Evolutionary conservation across 2,329 filamentous ascomycete genomes (phyloP), one percentile per base, ranked within the genome.

Genomic region (Fusarium nisikadoi): DNA sequence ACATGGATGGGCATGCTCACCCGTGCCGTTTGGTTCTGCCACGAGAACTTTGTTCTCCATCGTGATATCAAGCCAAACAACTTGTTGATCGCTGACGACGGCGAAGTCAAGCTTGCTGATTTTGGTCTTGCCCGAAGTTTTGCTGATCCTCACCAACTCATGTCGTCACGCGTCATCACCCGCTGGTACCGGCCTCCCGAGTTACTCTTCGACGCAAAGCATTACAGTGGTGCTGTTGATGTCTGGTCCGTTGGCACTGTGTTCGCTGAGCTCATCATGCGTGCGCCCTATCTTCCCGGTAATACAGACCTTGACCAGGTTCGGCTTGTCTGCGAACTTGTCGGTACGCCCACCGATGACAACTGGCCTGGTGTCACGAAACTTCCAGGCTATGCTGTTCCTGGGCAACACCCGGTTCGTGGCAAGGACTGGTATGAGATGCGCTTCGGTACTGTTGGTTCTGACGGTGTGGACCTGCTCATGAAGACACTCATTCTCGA

Each of bases 61-160:
- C 93, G 96, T 76, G 96, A 99, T 85, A 98, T 99, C 86, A 99
- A 99, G 84, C 95, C 95, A 52, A 98, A 98, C 88, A 99, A 99
- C 84, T 85, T 98, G 82, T 87, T 99, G 66, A 97, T 99, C 76
- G 94, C 94, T 27, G 93, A 94, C 45, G 93, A 97, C 79, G 95
- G 96, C 53, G 93, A 95, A 78, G 90, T 99, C 79, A 98, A 98
- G 81, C 89, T 99, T 55, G 96, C 95, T 39, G 96, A 99, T 92
- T 99, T 99, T 77, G 96, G 96, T 87, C 90, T 99, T 38, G 96
- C 96, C 10, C 88, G 96, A 70, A 90, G 88, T 68, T 98, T 98
- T 80, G 92, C 94, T 12, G 96, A 99, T 80, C 95, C 96, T 0
- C 93, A 94, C 77, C 86, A 90, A 61, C 88, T 88, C 75, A 99